Percentiles rank a stretch among this genome's conserved stretches.
phyloP scores from a whole-genome alignment of 164 flowering plant genomes.

The Warburgia ugandensis region DNA sequence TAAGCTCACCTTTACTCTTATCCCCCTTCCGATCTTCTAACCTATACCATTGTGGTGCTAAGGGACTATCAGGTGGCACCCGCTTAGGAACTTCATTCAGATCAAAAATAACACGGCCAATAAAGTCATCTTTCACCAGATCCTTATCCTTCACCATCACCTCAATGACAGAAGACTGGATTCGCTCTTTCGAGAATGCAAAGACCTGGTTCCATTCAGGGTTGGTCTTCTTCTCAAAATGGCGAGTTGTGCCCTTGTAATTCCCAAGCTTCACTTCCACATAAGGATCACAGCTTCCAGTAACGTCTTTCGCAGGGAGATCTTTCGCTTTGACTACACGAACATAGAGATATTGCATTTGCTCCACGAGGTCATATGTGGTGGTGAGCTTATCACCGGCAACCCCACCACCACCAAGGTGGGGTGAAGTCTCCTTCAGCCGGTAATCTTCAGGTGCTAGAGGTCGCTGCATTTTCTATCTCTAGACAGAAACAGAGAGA shows the following conservation, averaged over 20 bases:
- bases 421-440: slow-evolving; percentile 76
- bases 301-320: slow-evolving; percentile 16
- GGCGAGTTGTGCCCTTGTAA: slow-evolving; percentile 18
- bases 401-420: slow-evolving; percentile 58
- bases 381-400: slow-evolving; percentile 67
- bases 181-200: slow-evolving; percentile 81
- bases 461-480: slow-evolving; percentile 6
- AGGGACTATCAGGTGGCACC: slow-evolving; percentile 57
- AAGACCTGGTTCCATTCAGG: slow-evolving; percentile 57
- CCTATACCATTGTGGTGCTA: slow-evolving; percentile 56
- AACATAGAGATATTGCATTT: slow-evolving; percentile 35
- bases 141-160: slow-evolving; percentile 66
- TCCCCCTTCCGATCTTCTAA: slow-evolving; percentile 35
- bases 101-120: slow-evolving; percentile 36
- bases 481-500: slow-evolving; percentile 5
- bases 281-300: slow-evolving; percentile 23
- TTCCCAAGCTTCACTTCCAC: slow-evolving; percentile 29
- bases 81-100: slow-evolving; percentile 39
- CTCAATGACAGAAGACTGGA: slow-evolving; percentile 70
- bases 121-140: slow-evolving; percentile 35
- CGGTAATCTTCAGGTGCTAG: slow-evolving; percentile 57
- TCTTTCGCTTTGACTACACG: slow-evolving; percentile 26
- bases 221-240: slow-evolving; percentile 22
- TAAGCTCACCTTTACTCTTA: slow-evolving; percentile 37
- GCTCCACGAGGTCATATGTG: slow-evolving; percentile 91